Evolutionary conservation across 805 yeast genomes (phyloP).

Genomic region (Kodamaea fukazawae): DNA sequence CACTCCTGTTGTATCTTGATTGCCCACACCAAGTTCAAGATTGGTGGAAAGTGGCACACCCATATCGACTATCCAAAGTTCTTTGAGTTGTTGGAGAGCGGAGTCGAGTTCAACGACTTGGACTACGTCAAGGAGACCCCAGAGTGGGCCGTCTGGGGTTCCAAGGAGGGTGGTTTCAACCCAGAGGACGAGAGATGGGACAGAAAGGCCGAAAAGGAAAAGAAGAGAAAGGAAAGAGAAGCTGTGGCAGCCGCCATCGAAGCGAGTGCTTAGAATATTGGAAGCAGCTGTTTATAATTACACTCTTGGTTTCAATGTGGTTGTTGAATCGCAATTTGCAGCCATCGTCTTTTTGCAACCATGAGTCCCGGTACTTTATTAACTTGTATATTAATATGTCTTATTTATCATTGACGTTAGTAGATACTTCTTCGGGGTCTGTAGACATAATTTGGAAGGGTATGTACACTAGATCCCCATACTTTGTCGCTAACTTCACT

Average conservation of each 20-base stretch:
- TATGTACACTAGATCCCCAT: too few species aligned
- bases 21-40: slow-evolving; percentile 70
- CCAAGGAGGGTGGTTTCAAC: slow-evolving; percentile 81
- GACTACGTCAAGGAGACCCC: slow-evolving; percentile 84
- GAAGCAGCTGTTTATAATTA: too few species aligned
- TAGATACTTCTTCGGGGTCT: too few species aligned
- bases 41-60: slow-evolving; percentile 77
- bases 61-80: slow-evolving; percentile 81
- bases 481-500: too few species aligned
- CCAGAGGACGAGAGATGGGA: slow-evolving; percentile 75
- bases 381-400: too few species aligned
- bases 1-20: slow-evolving; percentile 90
- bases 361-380: too few species aligned
- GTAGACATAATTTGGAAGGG: too few species aligned
- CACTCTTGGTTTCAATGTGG: not conserved
- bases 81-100: slow-evolving; percentile 65
- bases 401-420: too few species aligned
- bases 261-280: not conserved
- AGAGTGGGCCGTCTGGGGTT: slow-evolving; percentile 88
- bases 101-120: slow-evolving; percentile 67
- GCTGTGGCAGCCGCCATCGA: slow-evolving; percentile 10
- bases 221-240: slow-evolving; percentile 43
- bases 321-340: not conserved
- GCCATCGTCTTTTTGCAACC: too few species aligned
- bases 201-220: slow-evolving; percentile 59